Conservation (phyloP, 2,329 filamentous ascomycete genomes). For the Fusarium coicis region DNA sequence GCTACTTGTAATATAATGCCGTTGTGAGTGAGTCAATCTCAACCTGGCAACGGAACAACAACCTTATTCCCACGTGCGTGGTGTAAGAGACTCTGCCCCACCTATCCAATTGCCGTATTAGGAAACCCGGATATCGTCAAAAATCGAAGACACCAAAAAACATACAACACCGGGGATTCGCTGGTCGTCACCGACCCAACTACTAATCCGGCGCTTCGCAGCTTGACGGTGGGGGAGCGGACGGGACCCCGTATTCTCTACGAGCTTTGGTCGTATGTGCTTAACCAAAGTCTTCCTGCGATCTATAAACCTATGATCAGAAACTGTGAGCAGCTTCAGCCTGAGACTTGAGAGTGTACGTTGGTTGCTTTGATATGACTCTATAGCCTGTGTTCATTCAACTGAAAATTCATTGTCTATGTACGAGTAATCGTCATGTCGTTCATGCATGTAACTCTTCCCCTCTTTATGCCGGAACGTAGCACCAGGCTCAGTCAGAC, state of each 20-base stretch:
- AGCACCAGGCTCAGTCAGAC: slow-evolving; percentile 30
- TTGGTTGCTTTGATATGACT: background rate
- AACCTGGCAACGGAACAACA: background rate
- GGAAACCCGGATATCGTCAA: background rate
- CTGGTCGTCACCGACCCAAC: slow-evolving; percentile 22
- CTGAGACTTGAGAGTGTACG: background rate
- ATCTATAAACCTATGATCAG: background rate
- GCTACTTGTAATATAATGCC: too few species aligned
- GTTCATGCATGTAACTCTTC: slow-evolving; percentile 37
- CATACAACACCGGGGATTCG: slow-evolving; percentile 28
- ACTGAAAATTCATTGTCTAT: slow-evolving; percentile 33
- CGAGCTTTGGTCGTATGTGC: slow-evolving; percentile 25
- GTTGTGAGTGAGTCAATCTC: background rate
- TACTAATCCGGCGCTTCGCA: slow-evolving; percentile 22
- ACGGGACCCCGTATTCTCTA: background rate
- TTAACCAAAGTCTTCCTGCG: background rate
- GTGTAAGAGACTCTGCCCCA: background rate
- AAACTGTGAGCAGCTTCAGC: background rate
- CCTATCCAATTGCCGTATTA: background rate
- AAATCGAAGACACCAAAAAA: background rate
- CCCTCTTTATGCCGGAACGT: slow-evolving; percentile 25
- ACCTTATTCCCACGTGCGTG: background rate
- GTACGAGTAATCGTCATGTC: slow-evolving; percentile 39
- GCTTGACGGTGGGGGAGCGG: slow-evolving; percentile 15
- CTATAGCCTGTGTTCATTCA: slow-evolving; percentile 16